Percentiles rank a stretch among this genome's conserved stretches.
Evolutionary conservation across 805 yeast genomes (phyloP).

Genomic region (Suhomyces prunicola): DNA sequence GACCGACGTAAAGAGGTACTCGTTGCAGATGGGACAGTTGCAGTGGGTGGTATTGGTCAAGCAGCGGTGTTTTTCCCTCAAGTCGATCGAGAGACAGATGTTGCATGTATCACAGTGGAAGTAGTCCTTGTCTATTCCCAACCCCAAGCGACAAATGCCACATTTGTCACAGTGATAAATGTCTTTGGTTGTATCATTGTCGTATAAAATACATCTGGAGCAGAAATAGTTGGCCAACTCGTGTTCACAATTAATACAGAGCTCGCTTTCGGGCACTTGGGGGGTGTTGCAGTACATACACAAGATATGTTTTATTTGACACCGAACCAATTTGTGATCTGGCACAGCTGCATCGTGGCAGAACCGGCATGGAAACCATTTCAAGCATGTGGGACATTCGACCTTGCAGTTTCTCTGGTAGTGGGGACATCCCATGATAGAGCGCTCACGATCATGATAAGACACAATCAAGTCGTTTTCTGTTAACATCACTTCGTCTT

Average conservation of each 20-base stretch:
- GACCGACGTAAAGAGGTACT: slow-evolving; percentile 80
- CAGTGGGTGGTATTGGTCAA: slow-evolving; percentile 85
- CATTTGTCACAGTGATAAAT: slow-evolving; percentile 92
- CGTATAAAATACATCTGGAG: slow-evolving; percentile 73
- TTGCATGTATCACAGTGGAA: slow-evolving; percentile 90
- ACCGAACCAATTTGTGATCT: slow-evolving; percentile 49
- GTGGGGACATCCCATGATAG: slow-evolving; percentile 72
- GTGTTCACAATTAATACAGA: slow-evolving; percentile 65
- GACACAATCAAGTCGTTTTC: slow-evolving; percentile 48
- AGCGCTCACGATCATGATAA: slow-evolving; percentile 42
- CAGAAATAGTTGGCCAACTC: slow-evolving; percentile 78
- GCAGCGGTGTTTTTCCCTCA: slow-evolving; percentile 76
- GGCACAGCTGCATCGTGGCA: slow-evolving; percentile 70
- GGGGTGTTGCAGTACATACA: slow-evolving; percentile 80
- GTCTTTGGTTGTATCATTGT: slow-evolving; percentile 71
- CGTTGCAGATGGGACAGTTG: slow-evolving; percentile 91
- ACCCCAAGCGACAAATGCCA: slow-evolving; percentile 88
- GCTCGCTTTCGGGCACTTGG: slow-evolving; percentile 65
- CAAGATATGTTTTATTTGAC: slow-evolving; percentile 61
- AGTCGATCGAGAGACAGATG: slow-evolving; percentile 79
- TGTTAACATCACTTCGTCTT: slow-evolving; percentile 46
- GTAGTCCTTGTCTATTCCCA: slow-evolving; percentile 83
- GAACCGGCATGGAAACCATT: slow-evolving; percentile 79
- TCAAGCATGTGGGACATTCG: slow-evolving; percentile 70
- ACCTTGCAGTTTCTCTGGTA: slow-evolving; percentile 80